phyloP scores from a whole-genome alignment of 2,329 filamentous ascomycete species.

The Hypoxylon sp. region DNA sequence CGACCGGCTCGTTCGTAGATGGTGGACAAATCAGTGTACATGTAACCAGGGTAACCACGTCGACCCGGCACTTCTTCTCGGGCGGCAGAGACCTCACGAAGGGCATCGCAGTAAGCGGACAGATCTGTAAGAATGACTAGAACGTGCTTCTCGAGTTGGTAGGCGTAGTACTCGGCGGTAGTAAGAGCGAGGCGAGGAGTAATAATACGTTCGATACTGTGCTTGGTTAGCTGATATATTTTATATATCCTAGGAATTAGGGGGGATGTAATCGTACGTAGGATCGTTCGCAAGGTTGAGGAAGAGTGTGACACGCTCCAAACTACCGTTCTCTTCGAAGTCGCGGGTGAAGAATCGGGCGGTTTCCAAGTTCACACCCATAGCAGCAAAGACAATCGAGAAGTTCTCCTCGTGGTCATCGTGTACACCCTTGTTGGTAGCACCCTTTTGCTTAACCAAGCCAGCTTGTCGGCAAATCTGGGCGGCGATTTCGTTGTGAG shows the following conservation, averaged over 20 bases:
- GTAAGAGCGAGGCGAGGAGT: slow-evolving; percentile 97
- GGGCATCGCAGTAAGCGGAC: slow-evolving; percentile 96
- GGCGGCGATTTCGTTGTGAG: slow-evolving; percentile 98
- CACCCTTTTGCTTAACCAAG: slow-evolving; percentile 79
- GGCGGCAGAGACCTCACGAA: slow-evolving; percentile 97
- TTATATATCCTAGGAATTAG: not conserved
- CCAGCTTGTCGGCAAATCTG: slow-evolving; percentile 98
- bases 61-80: slow-evolving; percentile 99
- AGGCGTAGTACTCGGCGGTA: slow-evolving; percentile 99
- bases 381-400: slow-evolving; percentile 98
- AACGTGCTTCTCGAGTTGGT: slow-evolving; percentile 99
- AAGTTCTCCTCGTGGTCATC: slow-evolving; percentile 99
- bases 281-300: slow-evolving; percentile 99
- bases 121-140: slow-evolving; percentile 98
- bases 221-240: slow-evolving; percentile 28
- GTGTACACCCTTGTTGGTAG: slow-evolving; percentile 91
- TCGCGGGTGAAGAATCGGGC: slow-evolving; percentile 98
- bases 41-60: slow-evolving; percentile 99
- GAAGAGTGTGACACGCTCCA: slow-evolving; percentile 97
- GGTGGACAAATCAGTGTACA: slow-evolving; percentile 99
- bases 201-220: slow-evolving; percentile 98
- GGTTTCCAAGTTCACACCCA: slow-evolving; percentile 99
- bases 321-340: slow-evolving; percentile 98
- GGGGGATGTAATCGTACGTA: slow-evolving; percentile 70
- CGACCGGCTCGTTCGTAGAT: slow-evolving; percentile 99